phyloP scores from a whole-genome alignment of 2,329 filamentous ascomycete genomes.

The Aspergillus calidoustus region DNA sequence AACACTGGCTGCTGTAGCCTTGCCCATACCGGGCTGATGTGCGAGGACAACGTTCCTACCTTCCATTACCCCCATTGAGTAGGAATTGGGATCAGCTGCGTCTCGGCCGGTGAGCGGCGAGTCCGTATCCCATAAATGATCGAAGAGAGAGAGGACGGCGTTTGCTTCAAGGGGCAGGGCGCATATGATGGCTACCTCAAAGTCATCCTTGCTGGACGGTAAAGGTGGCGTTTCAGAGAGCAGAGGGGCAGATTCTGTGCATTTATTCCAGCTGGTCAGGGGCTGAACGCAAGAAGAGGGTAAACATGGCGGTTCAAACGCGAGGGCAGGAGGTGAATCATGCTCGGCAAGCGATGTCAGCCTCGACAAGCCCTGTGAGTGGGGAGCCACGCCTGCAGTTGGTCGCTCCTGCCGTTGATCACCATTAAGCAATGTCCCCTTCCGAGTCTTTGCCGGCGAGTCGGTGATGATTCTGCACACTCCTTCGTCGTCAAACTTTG shows the following conservation, averaged over 20 bases:
- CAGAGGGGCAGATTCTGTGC: too few species aligned
- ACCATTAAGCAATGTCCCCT: neutral
- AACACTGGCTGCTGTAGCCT: neutral
- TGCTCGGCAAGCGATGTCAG: too few species aligned
- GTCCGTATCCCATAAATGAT: neutral
- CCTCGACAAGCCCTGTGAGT: too few species aligned
- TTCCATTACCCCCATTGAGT: neutral
- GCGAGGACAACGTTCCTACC: neutral
- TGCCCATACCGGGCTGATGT: slow-evolving; percentile 2
- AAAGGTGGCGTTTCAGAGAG: neutral
- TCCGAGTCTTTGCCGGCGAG: neutral
- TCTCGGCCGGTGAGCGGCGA: neutral
- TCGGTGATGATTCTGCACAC: slow-evolving; percentile 17
- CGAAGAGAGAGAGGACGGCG: neutral
- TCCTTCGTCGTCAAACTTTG: slow-evolving; percentile 9
- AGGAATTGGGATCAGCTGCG: neutral
- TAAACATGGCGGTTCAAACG: too few species aligned
- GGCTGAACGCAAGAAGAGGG: too few species aligned
- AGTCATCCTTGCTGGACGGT: neutral
- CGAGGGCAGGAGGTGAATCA: too few species aligned
- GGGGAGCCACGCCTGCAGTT: too few species aligned
- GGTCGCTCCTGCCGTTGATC: neutral
- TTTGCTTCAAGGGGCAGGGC: neutral
- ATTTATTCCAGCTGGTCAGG: too few species aligned
- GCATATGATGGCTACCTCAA: slow-evolving; percentile 1